phyloP scores from a whole-genome alignment of 139 green algal species.

The Coelastrella sp. region DNA sequence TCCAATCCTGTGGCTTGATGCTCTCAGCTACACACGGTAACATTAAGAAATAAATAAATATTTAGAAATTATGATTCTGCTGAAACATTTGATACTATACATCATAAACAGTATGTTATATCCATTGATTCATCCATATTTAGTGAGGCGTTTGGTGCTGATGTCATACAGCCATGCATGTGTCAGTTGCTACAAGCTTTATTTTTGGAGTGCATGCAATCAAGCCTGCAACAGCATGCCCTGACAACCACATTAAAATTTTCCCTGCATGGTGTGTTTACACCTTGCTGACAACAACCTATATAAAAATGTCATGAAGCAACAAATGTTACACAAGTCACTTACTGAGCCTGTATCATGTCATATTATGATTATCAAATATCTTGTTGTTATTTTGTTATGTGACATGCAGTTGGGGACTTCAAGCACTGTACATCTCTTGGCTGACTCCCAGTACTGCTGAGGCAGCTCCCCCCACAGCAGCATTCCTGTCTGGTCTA shows the following conservation, averaged over 20 bases:
- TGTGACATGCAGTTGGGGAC: slow-evolving; percentile 10
- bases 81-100: not conserved
- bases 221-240: too few relatives aligned
- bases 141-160: too few relatives aligned
- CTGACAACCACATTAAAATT: too few relatives aligned
- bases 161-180: too few relatives aligned
- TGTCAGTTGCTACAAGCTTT: too few relatives aligned
- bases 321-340: not conserved
- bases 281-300: too few relatives aligned
- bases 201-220: too few relatives aligned
- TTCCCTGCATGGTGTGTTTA: too few relatives aligned
- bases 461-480: not conserved
- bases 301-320: too few relatives aligned
- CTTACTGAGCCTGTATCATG: too few relatives aligned
- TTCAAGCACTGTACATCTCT: slow-evolving; percentile 38
- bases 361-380: not conserved
- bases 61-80: not conserved
- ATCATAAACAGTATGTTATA: not conserved
- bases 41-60: not conserved
- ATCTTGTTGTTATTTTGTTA: not conserved
- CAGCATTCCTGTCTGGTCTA: slow-evolving; percentile 15
- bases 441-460: not conserved
- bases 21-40: slow-evolving; percentile 30
- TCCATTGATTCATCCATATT: too few relatives aligned
- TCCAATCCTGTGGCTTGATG: slow-evolving; percentile 7